Evolutionary conservation across 129 eudicot species (phyloP).

Genomic region (Flaveria sonorensis): DNA sequence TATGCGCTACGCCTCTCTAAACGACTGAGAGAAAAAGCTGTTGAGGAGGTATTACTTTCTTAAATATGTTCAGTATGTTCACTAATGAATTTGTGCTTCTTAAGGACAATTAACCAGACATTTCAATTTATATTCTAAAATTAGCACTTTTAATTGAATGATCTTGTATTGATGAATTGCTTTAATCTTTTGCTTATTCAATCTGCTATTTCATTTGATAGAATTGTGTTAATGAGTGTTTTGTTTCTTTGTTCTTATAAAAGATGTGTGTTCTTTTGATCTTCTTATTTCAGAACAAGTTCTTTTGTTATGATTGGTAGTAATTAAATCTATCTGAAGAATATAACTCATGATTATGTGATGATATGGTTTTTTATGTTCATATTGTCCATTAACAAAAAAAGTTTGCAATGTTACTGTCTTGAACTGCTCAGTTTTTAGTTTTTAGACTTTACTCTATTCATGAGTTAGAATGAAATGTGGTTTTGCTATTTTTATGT

Average conservation of each 20-base stretch:
- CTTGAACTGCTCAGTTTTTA: conserved; percentile 27
- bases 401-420: conserved; percentile 31
- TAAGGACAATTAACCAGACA: conserved; percentile 9
- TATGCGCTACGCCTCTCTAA: conserved; percentile 63
- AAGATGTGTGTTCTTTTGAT: conserved; percentile 18
- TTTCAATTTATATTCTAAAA: background rate
- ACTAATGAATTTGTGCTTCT: background rate
- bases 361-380: conserved; percentile 16
- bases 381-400: conserved; percentile 20
- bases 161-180: background rate
- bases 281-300: conserved; percentile 10
- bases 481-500: conserved; percentile 32
- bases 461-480: conserved; percentile 21
- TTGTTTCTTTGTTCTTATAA: conserved; percentile 12
- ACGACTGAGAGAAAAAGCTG: too few relatives aligned
- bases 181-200: conserved; percentile 6
- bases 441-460: conserved; percentile 24
- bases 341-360: conserved; percentile 18
- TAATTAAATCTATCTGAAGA: conserved; percentile 12
- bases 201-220: conserved; percentile 20
- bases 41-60: too few relatives aligned
- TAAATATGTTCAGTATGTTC: too few relatives aligned
- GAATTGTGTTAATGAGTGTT: conserved; percentile 12
- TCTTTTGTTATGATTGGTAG: conserved; percentile 14
- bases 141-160: background rate